Evolutionary conservation across 441 rosid genomes (phyloP), one percentile per base, ranked within the genome.

Genomic region (Jatropha multifida): DNA sequence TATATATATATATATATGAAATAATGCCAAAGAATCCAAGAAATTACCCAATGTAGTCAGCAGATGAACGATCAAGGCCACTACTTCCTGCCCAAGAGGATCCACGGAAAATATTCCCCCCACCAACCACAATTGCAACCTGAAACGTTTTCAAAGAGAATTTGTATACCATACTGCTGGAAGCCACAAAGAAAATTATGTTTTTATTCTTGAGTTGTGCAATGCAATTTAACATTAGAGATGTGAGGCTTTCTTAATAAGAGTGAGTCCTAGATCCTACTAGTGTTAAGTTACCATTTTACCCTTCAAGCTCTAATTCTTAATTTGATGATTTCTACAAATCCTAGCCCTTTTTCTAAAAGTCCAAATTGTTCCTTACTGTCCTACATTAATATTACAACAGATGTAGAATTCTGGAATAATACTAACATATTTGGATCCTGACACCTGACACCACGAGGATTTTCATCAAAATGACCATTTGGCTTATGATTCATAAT

Each of bases 101-200:
- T 76, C 98, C 98, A 44, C 96, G 96, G 77, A 95, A 95, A 76
- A 95, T 95, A 78, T 95, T 93, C 51, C 96, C 97, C 62, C 99
- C 99, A 41, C 98, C 98, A 78, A 92, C 99, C 66, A 93, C 99
- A 82, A 93, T 86, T 12, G 98, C 99, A 65, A 95, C 99, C 98
- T 92, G 84, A 61, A 60, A 65, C 69, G 62, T 74, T 79, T 38
- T 41, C 62, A 54, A 41, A 56, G 26, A 67, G 27, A 8, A 73
- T 76, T 68, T 58, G 74, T 64, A 72, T 52, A 17, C 49, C 5
- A 49, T n/a, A 38, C 4, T 27, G 73, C 20, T 59, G 17, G 32
- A 65, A 79, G 66, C 20, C 61, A 76, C 65, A 37, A 70, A 65
- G 23, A 46, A 55, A 20, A 60, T 62, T 72, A 58, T 12, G 40